Conservation (phyloP, 768 basidiomycete species). For the Cystofilobasidium capitatum region DNA sequence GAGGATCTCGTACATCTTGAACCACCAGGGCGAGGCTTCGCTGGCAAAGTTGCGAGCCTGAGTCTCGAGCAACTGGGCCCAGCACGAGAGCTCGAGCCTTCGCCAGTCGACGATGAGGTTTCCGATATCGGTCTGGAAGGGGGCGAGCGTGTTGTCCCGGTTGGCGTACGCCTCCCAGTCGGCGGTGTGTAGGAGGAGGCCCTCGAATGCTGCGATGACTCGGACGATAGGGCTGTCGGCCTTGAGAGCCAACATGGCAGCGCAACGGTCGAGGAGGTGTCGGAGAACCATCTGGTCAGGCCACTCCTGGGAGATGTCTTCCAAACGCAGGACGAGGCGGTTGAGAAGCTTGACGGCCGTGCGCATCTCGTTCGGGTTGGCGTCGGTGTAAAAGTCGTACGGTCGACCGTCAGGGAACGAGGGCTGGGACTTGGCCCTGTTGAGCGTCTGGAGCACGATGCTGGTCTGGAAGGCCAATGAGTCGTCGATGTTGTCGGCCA, state of each 20-base stretch:
- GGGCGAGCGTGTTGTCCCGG: slow-evolving; percentile 67
- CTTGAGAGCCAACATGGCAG: slow-evolving; percentile 53
- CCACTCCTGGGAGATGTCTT: slow-evolving; percentile 62
- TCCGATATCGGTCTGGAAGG: slow-evolving; percentile 56
- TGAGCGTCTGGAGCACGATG: slow-evolving; percentile 9
- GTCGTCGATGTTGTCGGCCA: slow-evolving; percentile 19
- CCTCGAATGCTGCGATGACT: slow-evolving; percentile 71
- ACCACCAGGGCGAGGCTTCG: slow-evolving; percentile 61
- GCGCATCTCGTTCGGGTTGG: slow-evolving; percentile 61
- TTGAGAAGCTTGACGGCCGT: slow-evolving; percentile 51
- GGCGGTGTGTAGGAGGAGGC: slow-evolving; percentile 71
- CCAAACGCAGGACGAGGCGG: slow-evolving; percentile 50
- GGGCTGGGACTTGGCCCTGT: background rate
- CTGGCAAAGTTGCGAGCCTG: slow-evolving; percentile 49
- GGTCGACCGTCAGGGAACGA: slow-evolving; percentile 27
- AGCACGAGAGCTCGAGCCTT: slow-evolving; percentile 74
- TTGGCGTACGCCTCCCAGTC: slow-evolving; percentile 98
- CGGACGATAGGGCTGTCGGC: slow-evolving; percentile 68
- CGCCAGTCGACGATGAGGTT: slow-evolving; percentile 79
- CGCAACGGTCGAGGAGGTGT: slow-evolving; percentile 63
- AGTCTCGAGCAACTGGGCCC: slow-evolving; percentile 67
- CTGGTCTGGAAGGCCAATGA: slow-evolving; percentile 20
- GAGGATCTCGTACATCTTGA: slow-evolving; percentile 71
- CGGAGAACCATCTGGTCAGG: slow-evolving; percentile 97
- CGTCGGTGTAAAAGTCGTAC: slow-evolving; percentile 71